A percentile compares a stretch with the other conserved stretches of the same genome.
These are phyloP conservation scores for Suillus plorans DNA, from an alignment of 768 basidiomycete genomes.

Conservation along the genomic window DNA sequence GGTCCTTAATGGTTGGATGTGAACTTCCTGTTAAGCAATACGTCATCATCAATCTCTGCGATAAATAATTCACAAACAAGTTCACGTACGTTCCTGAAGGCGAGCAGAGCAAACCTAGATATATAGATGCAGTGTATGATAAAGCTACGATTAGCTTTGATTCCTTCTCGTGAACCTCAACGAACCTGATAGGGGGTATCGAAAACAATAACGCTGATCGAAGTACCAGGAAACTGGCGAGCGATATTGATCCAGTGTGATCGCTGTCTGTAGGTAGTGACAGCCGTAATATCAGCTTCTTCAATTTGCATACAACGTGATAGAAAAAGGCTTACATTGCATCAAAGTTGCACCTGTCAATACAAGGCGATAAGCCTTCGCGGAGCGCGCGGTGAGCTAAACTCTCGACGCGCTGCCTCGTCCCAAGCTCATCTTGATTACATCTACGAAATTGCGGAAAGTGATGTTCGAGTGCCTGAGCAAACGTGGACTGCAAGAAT, in stretches of 20 bases:
- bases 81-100: constrained; percentile 54
- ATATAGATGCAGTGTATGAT: constrained; percentile 19
- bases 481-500: constrained; percentile 57
- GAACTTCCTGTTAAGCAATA: constrained; percentile 48
- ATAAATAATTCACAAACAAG: constrained; percentile 6
- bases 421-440: constrained; percentile 80
- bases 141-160: constrained; percentile 3
- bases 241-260: constrained; percentile 77
- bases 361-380: constrained; percentile 69
- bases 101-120: constrained; percentile 61
- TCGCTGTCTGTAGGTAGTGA: constrained; percentile 50
- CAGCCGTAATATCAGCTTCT: background rate
- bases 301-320: background rate
- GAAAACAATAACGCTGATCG: constrained; percentile 74
- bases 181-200: constrained; percentile 75
- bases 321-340: constrained; percentile 44
- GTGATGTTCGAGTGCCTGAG: constrained; percentile 60
- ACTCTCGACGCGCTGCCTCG: constrained; percentile 62
- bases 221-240: constrained; percentile 58
- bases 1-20: constrained; percentile 75
- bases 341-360: constrained; percentile 80
- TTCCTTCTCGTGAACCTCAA: constrained; percentile 9
- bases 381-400: constrained; percentile 51
- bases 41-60: constrained; percentile 12
- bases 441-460: constrained; percentile 66